Conservation (phyloP, 176 grass and related monocot genomes). For the Eremochloa ophiuroides region DNA sequence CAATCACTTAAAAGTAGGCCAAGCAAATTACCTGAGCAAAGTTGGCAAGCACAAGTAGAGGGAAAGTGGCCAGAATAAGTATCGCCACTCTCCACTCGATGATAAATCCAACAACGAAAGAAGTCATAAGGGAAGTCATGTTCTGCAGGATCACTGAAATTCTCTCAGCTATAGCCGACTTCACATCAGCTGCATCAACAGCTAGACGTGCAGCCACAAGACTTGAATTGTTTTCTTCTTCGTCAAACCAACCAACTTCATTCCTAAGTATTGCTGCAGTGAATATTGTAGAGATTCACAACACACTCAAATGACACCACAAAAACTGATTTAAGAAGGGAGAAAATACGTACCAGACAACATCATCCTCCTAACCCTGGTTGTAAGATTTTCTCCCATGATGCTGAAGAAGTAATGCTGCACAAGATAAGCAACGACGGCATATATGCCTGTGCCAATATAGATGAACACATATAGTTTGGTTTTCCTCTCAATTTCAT, state of each 20-base stretch:
- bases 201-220: conserved; percentile 83
- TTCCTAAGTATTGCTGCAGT: conserved; percentile 90
- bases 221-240: conserved; percentile 98
- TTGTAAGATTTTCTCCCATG: conserved; percentile 99
- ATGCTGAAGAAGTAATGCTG: conserved; percentile 99
- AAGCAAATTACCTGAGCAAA: conserved; percentile 78
- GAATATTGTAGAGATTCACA: not conserved
- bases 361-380: conserved; percentile 95
- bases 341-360: conserved; percentile 61
- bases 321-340: not conserved
- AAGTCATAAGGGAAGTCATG: conserved; percentile 81
- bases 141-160: conserved; percentile 98
- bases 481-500: conserved; percentile 85
- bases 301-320: not conserved
- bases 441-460: conserved; percentile 91
- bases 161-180: conserved; percentile 89
- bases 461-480: conserved; percentile 95
- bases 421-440: conserved; percentile 80
- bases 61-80: conserved; percentile 93
- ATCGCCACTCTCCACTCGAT: conserved; percentile 92
- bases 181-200: conserved; percentile 90
- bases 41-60: conserved; percentile 91
- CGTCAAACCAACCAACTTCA: conserved; percentile 97
- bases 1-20: not conserved
- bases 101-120: conserved; percentile 88